Conservation (phyloP, 1,284 basidiomycete genomes). For the Cutaneotrichosporon daszewskae region DNA sequence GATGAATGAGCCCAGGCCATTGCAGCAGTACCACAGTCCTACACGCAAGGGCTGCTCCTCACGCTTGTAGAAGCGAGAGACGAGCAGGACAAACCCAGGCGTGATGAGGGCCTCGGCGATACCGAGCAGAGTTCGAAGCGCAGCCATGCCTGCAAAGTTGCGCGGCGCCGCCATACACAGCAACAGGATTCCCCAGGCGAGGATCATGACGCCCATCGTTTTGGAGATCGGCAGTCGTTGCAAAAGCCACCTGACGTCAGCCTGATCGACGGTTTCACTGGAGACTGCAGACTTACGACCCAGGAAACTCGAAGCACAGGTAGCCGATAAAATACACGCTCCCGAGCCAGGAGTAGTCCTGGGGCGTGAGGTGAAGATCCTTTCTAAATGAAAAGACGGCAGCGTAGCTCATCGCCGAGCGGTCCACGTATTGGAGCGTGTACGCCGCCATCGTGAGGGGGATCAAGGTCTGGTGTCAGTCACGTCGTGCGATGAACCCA, state of each 20-base stretch:
- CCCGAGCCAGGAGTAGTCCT: constrained; percentile 33
- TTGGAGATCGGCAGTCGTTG: constrained; percentile 30
- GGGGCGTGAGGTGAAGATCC: constrained; percentile 30
- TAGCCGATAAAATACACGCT: constrained; percentile 27
- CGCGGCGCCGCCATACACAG: constrained; percentile 40
- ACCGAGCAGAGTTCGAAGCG: constrained; percentile 37
- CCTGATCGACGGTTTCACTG: no score
- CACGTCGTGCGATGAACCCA: neutral
- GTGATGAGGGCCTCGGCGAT: constrained; percentile 39
- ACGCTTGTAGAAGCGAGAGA: constrained; percentile 38
- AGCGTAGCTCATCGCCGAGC: constrained; percentile 42
- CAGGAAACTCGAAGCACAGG: constrained; percentile 32
- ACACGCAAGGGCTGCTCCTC: constrained; percentile 41
- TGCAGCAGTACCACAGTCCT: constrained; percentile 36
- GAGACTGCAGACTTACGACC: no score
- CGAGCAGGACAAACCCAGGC: constrained; percentile 42
- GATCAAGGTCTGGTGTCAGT: constrained; percentile 23
- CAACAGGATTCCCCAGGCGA: constrained; percentile 42
- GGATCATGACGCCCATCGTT: constrained; percentile 25
- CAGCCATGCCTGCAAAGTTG: constrained; percentile 34
- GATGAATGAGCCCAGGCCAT: constrained; percentile 30
- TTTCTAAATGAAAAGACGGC: constrained; percentile 37
- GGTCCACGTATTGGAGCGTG: constrained; percentile 44
- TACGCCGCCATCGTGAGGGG: constrained; percentile 42
- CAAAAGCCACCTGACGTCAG: no score